Percentiles rank a stretch among this genome's conserved stretches.
phyloP scores from a whole-genome alignment of 768 basidiomycete species.

The Pilatotrama ljubarskyi region DNA sequence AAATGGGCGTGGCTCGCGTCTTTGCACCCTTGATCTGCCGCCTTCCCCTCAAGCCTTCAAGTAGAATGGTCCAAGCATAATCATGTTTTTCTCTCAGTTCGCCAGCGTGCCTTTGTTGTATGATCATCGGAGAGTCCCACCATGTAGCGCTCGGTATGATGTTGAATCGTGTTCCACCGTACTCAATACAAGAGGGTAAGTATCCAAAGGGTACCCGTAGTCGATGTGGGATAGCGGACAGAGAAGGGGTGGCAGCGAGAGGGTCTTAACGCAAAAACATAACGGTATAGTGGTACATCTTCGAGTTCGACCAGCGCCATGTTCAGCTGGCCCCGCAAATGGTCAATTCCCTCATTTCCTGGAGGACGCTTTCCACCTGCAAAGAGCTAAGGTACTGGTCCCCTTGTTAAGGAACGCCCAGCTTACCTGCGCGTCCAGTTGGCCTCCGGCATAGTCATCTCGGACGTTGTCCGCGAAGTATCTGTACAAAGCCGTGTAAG shows the following conservation, averaged over 20 bases:
- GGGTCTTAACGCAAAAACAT: not conserved
- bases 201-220: not conserved
- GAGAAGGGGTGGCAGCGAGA: not conserved
- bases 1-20: too few species aligned
- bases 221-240: not conserved
- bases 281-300: constrained; percentile 14
- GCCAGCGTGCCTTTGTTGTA: too few species aligned
- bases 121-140: not conserved
- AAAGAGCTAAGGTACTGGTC: not conserved
- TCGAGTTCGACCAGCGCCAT: not conserved
- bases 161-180: not conserved
- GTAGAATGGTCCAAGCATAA: too few species aligned
- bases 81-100: too few species aligned
- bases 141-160: not conserved
- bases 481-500: constrained; percentile 37
- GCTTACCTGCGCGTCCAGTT: constrained; percentile 87
- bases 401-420: not conserved
- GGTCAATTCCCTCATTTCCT: constrained; percentile 94
- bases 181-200: not conserved
- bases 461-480: constrained; percentile 89
- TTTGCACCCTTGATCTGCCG: too few species aligned
- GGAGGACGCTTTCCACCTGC: constrained; percentile 93
- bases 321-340: constrained; percentile 74
- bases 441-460: constrained; percentile 96
- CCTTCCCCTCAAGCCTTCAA: too few species aligned